These are phyloP conservation scores for Ophryocystis elektroscirrha DNA, from an alignment of 169 alveolate species.

Conservation along the genomic window DNA sequence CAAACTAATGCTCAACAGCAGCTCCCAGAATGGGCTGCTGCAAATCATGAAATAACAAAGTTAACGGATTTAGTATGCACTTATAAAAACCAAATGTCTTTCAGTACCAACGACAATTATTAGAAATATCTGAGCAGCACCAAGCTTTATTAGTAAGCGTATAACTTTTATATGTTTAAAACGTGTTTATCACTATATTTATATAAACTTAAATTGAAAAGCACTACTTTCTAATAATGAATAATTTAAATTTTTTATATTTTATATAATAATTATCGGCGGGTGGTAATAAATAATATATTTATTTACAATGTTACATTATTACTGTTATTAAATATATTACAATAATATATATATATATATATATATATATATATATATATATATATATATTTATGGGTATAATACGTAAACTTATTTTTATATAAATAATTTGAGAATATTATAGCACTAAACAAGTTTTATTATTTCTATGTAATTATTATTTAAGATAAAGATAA, in stretches of 20 bases:
- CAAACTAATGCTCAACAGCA: too few species aligned
- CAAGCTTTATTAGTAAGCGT: slow-evolving; percentile 7
- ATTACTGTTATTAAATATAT: neutral
- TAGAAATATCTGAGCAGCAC: slow-evolving; percentile 16
- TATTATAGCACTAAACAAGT: neutral
- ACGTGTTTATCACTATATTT: neutral
- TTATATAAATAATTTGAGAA: neutral
- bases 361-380: neutral
- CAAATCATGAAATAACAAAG: too few species aligned
- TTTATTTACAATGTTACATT: too few species aligned
- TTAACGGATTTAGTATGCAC: too few species aligned
- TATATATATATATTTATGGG: neutral
- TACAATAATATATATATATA: too few species aligned
- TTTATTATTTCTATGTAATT: too few species aligned
- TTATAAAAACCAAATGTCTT: too few species aligned
- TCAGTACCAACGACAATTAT: slow-evolving; percentile 19
- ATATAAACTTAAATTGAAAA: neutral
- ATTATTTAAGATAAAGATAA: neutral
- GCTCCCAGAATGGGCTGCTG: too few species aligned
- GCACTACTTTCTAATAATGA: neutral
- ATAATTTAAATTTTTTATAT: neutral
- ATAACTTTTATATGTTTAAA: neutral
- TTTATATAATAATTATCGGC: neutral
- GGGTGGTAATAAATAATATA: neutral
- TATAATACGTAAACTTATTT: neutral